These are phyloP conservation scores for Lasiosphaeria miniovina DNA, from an alignment of 495 filamentous ascomycete genomes.

Conservation along the genomic window DNA sequence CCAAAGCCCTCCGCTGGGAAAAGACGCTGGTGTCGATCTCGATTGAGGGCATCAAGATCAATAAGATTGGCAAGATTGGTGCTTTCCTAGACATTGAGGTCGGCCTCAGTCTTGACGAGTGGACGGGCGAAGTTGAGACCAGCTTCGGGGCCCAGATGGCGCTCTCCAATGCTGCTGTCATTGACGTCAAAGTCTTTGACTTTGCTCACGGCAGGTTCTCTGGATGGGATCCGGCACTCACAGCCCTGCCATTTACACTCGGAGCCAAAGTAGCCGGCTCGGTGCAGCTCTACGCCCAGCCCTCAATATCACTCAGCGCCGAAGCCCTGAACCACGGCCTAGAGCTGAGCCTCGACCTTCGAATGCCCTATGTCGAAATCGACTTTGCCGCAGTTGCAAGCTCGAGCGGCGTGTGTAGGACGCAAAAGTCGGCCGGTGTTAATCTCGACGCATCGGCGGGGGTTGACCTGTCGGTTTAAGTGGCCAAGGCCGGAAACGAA, in stretches of 20 bases:
- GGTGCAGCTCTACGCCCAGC: background rate
- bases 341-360: constrained; percentile 1
- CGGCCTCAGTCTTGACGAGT: background rate
- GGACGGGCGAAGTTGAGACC: background rate
- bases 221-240: background rate
- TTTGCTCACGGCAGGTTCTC: background rate
- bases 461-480: background rate
- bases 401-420: background rate
- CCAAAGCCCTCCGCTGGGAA: background rate
- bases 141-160: background rate
- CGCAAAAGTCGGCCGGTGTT: background rate
- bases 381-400: background rate
- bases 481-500: background rate
- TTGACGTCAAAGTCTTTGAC: background rate
- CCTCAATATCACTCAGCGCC: background rate
- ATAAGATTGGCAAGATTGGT: background rate
- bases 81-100: background rate
- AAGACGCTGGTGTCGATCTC: background rate
- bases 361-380: background rate
- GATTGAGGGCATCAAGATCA: background rate
- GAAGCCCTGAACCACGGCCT: background rate
- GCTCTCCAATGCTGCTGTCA: background rate
- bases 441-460: background rate
- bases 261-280: background rate
- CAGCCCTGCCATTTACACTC: background rate